Conservation (phyloP, 331 rosid genomes). For the Saraca asoca region DNA sequence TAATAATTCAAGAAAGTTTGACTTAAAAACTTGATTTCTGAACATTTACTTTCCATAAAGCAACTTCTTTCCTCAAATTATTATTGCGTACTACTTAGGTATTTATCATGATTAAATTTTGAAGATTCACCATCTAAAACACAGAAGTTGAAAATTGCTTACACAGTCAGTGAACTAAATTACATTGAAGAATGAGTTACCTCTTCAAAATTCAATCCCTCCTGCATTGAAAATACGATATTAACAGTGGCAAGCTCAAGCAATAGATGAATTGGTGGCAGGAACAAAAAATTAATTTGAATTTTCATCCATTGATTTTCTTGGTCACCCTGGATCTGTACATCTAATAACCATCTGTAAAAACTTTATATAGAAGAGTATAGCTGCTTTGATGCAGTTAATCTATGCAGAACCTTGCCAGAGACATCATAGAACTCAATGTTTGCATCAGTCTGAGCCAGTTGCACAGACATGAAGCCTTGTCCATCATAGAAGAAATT, state of each 20-base stretch:
- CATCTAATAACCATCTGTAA: neutral
- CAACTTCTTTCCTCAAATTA: no score
- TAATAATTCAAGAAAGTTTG: no score
- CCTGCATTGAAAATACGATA: neutral
- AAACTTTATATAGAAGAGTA: constrained; percentile 41
- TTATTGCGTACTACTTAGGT: no score
- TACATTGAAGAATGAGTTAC: neutral
- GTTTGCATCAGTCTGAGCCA: constrained; percentile 48
- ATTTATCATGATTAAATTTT: neutral
- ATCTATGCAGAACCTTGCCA: constrained; percentile 52
- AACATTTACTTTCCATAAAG: no score
- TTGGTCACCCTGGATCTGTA: neutral
- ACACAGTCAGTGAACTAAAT: neutral
- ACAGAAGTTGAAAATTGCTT: neutral
- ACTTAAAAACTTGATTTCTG: no score
- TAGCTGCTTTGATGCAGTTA: constrained; percentile 46
- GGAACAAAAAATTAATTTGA: neutral
- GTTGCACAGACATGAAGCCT: constrained; percentile 73
- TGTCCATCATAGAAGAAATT: constrained; percentile 80
- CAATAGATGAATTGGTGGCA: constrained; percentile 2
- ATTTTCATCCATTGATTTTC: constrained; percentile 6
- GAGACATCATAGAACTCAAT: constrained; percentile 59
- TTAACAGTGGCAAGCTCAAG: neutral
- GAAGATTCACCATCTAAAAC: neutral
- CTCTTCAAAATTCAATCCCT: constrained; percentile 7